Conservation (phyloP, 306 rosid species). For the Quercus suber region DNA sequence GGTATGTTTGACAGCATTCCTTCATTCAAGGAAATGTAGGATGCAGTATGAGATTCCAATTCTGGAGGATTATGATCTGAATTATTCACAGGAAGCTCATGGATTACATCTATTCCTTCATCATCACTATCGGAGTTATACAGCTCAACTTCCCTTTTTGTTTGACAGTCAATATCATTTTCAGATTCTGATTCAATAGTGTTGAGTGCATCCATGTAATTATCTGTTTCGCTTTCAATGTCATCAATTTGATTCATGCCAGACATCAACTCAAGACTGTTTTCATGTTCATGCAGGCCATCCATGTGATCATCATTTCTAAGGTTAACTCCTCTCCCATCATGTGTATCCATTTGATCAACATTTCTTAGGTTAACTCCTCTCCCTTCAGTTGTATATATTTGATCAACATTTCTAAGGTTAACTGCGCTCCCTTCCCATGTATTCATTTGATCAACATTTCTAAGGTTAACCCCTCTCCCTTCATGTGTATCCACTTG, state of each 20-base stretch:
- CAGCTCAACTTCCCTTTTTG: conserved; percentile 58
- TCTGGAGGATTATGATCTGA: conserved; percentile 33
- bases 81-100: conserved; percentile 33
- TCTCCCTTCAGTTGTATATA: conserved; percentile 14
- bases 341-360: conserved; percentile 21
- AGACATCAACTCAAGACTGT: conserved; percentile 29
- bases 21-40: conserved; percentile 31
- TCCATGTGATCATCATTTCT: conserved; percentile 40
- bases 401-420: conserved; percentile 36
- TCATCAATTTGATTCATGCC: conserved; percentile 49
- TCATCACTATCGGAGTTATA: conserved; percentile 20
- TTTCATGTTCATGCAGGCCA: conserved; percentile 38
- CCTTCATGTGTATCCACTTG: conserved; percentile 16
- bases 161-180: conserved; percentile 68
- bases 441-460: conserved; percentile 36
- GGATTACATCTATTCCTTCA: conserved; percentile 38
- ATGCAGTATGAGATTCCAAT: conserved; percentile 34
- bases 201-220: conserved; percentile 90
- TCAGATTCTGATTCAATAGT: conserved; percentile 86
- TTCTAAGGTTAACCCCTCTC: conserved; percentile 20
- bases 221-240: conserved; percentile 75
- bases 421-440: neutral
- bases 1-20: conserved; percentile 19
- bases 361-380: conserved; percentile 20
- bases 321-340: conserved; percentile 27